Evolutionary conservation across 345 rosid species (phyloP).

Genomic region (Noccaea bulbosa): DNA sequence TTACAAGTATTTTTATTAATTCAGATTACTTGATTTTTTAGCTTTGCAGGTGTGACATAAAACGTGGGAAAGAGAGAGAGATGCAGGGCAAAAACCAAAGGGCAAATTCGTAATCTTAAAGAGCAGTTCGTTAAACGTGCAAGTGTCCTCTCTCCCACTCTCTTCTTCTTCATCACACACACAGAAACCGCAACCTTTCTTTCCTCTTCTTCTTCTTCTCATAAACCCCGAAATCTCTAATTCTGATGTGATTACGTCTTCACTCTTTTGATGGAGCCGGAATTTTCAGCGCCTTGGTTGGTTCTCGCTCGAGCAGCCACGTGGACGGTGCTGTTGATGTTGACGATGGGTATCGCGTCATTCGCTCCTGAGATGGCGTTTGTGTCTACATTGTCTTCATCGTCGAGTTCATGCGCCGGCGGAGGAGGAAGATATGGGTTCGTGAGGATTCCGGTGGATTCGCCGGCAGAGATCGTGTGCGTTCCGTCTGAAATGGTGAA

Average conservation of each 20-base stretch:
- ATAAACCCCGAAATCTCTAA: background rate
- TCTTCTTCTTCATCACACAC: background rate
- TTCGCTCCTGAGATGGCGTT: slow-evolving; percentile 39
- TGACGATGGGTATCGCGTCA: slow-evolving; percentile 32
- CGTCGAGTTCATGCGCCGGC: background rate
- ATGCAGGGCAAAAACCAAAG: too few relatives aligned
- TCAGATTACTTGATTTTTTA: too few relatives aligned
- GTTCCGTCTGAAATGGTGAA: slow-evolving; percentile 33
- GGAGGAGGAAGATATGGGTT: slow-evolving; percentile 4
- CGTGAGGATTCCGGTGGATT: slow-evolving; percentile 37
- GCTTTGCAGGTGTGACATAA: too few relatives aligned
- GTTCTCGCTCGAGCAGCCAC: slow-evolving; percentile 1
- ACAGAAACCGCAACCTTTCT: slow-evolving; percentile 3
- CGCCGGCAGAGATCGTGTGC: slow-evolving; percentile 33
- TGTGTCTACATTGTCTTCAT: slow-evolving; percentile 29
- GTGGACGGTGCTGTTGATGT: slow-evolving; percentile 36
- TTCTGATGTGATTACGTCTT: background rate
- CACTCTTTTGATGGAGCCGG: slow-evolving; percentile 11
- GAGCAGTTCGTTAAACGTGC: slow-evolving; percentile 30
- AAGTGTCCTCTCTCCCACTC: slow-evolving; percentile 35
- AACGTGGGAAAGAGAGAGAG: too few relatives aligned
- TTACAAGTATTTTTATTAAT: too few relatives aligned
- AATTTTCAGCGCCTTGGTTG: slow-evolving; percentile 16
- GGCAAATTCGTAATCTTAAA: background rate
- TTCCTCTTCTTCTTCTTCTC: background rate